phyloP scores from a whole-genome alignment of 2,329 filamentous ascomycete species.

The Xylariaceae sp. region DNA sequence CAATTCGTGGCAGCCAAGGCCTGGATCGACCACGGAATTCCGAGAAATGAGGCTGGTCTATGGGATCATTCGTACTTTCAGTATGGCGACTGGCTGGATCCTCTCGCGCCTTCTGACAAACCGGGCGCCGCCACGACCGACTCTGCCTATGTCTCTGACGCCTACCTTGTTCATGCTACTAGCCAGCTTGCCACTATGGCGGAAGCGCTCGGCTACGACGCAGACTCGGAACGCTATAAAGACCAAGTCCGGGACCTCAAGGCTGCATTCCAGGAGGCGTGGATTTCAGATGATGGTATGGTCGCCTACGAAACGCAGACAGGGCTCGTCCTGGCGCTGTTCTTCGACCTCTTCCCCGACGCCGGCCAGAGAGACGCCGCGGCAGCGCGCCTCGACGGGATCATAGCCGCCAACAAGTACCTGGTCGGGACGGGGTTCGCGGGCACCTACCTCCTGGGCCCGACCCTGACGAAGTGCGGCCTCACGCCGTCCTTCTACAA shows the following conservation, averaged over 20 bases:
- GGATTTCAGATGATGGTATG: conserved; percentile 21
- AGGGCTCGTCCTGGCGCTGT: conserved; percentile 28
- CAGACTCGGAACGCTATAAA: conserved; percentile 18
- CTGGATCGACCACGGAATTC: conserved; percentile 32
- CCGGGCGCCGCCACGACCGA: conserved; percentile 33
- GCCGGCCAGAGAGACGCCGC: conserved; percentile 15
- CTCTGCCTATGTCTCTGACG: conserved; percentile 35
- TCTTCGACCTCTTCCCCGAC: conserved; percentile 27
- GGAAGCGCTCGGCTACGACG: conserved; percentile 20
- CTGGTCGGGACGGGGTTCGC: conserved; percentile 36
- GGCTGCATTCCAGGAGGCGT: conserved; percentile 23
- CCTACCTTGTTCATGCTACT: conserved; percentile 38
- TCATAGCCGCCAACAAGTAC: conserved; percentile 27
- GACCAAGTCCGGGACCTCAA: conserved; percentile 14
- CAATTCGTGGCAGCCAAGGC: conserved; percentile 32
- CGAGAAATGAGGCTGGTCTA: conserved; percentile 26
- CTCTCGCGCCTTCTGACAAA: conserved; percentile 32
- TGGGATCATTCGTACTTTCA: conserved; percentile 33
- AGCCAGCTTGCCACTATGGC: conserved; percentile 29
- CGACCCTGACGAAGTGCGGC: conserved; percentile 22
- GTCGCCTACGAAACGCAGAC: conserved; percentile 33
- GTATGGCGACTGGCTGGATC: conserved; percentile 42
- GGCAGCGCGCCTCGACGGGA: conserved; percentile 20
- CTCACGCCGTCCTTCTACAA: conserved; percentile 31
- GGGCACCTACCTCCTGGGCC: conserved; percentile 32